A percentile compares a stretch with the other conserved stretches of the same genome.
These are phyloP conservation scores for Scenedesmus sp. DNA, from an alignment of 163 green algal genomes.

Conservation along the genomic window DNA sequence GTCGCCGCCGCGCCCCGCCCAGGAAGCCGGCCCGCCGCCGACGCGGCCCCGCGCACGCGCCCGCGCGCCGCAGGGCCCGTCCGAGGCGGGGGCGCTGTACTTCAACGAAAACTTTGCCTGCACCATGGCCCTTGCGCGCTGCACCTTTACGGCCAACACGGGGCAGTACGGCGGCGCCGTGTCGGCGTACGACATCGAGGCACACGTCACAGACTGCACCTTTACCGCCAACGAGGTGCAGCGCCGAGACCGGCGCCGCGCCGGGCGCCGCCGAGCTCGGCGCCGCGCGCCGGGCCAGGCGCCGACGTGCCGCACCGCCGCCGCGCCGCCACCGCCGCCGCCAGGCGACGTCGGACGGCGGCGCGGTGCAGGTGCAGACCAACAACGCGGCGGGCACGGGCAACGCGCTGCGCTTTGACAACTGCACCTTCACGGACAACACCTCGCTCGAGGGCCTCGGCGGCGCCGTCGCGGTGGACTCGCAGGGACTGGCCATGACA, in stretches of 20 bases:
- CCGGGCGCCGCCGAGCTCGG: too few species aligned
- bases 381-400: not conserved
- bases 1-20: too few species aligned
- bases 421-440: conserved; percentile 11
- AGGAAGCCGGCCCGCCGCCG: too few species aligned
- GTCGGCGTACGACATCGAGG: conserved; percentile 8
- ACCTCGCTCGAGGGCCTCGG: not conserved
- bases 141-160: not conserved
- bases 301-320: not conserved
- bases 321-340: not conserved
- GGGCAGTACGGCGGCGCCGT: conserved; percentile 9
- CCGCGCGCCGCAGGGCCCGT: not conserved
- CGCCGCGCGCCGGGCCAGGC: not conserved
- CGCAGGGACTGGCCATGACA: not conserved
- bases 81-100: not conserved
- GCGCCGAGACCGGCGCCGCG: not conserved
- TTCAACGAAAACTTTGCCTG: conserved; percentile 13
- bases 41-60: too few species aligned
- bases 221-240: conserved; percentile 22
- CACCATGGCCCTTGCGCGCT: not conserved
- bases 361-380: not conserved
- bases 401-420: not conserved
- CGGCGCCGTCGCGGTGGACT: conserved; percentile 14
- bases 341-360: not conserved
- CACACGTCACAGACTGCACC: not conserved